Evolutionary conservation across 768 basidiomycete genomes (phyloP).

Genomic region (Naganishia friedmannii): DNA sequence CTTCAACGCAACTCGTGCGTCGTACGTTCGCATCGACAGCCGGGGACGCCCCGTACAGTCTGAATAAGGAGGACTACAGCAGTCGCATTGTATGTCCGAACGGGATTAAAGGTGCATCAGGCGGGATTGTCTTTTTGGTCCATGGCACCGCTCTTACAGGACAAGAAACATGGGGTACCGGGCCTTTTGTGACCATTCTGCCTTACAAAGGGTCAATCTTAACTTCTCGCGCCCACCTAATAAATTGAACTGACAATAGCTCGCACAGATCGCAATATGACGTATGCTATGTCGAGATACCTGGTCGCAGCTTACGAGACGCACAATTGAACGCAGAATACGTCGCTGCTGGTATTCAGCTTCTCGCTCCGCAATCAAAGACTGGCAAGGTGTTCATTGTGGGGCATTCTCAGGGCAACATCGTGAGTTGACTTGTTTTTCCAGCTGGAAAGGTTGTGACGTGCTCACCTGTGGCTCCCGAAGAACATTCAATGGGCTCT

Average conservation of each 20-base stretch:
- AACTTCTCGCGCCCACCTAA: no score
- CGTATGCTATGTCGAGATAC: conserved; percentile 41
- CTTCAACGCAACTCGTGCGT: background rate
- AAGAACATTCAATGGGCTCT: conserved; percentile 37
- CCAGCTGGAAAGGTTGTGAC: no score
- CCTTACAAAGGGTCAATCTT: conserved; percentile 39
- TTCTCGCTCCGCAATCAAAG: conserved; percentile 34
- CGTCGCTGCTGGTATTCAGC: conserved; percentile 39
- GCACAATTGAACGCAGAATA: conserved; percentile 42
- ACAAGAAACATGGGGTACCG: conserved; percentile 40
- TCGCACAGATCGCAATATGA: conserved; percentile 38
- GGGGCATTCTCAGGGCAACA: conserved; percentile 41
- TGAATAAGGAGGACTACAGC: conserved; percentile 30
- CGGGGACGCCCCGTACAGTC: conserved; percentile 32
- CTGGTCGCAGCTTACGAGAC: conserved; percentile 36
- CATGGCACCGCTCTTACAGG: conserved; percentile 45
- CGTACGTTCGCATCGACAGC: conserved; percentile 17
- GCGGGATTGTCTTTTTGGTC: conserved; percentile 46
- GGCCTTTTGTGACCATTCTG: conserved; percentile 40
- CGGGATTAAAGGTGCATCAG: conserved; percentile 33
- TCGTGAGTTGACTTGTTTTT: conserved; percentile 1
- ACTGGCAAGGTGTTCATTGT: conserved; percentile 43
- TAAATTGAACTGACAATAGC: conserved; percentile 13
- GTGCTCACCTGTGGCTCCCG: background rate
- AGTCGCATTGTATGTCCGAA: conserved; percentile 40